phyloP scores from a whole-genome alignment of 768 basidiomycete species.

The Ramaria sp. region DNA sequence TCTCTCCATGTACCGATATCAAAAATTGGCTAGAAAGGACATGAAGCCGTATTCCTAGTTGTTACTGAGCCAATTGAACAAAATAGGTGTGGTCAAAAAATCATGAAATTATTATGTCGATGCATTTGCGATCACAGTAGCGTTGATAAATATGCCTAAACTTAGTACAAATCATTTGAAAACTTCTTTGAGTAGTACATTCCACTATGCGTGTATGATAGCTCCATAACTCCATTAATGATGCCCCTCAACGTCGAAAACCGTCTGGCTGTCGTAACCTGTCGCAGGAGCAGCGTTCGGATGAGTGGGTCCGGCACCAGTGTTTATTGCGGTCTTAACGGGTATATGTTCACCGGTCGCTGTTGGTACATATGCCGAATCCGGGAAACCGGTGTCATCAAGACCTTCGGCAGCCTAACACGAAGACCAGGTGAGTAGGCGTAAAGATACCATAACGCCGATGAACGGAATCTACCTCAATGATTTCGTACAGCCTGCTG shows the following conservation, averaged over 20 bases:
- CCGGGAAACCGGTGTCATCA: slow-evolving; percentile 75
- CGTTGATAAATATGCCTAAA: neutral
- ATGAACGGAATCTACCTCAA: slow-evolving; percentile 37
- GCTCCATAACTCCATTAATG: neutral
- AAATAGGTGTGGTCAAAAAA: too few species aligned
- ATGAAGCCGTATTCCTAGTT: too few species aligned
- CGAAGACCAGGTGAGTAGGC: neutral
- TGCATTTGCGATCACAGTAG: too few species aligned
- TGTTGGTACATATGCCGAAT: slow-evolving; percentile 69
- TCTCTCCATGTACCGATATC: neutral
- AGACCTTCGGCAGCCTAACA: slow-evolving; percentile 72
- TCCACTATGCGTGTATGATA: neutral
- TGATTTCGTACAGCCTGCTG: slow-evolving; percentile 85
- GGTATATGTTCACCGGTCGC: slow-evolving; percentile 47
- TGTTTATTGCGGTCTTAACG: slow-evolving; percentile 24
- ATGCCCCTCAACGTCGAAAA: slow-evolving; percentile 63
- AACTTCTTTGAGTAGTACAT: neutral
- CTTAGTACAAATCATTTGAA: neutral
- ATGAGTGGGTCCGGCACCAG: neutral
- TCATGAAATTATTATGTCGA: too few species aligned
- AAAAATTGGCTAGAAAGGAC: too few species aligned
- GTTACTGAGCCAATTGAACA: too few species aligned
- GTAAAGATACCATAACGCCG: neutral
- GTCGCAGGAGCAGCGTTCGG: slow-evolving; percentile 11
- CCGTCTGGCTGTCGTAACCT: slow-evolving; percentile 31